These are phyloP conservation scores for Chrysoporthe deuterocubensis DNA, from an alignment of 2,329 filamentous ascomycete species.

Conservation along the genomic window DNA sequence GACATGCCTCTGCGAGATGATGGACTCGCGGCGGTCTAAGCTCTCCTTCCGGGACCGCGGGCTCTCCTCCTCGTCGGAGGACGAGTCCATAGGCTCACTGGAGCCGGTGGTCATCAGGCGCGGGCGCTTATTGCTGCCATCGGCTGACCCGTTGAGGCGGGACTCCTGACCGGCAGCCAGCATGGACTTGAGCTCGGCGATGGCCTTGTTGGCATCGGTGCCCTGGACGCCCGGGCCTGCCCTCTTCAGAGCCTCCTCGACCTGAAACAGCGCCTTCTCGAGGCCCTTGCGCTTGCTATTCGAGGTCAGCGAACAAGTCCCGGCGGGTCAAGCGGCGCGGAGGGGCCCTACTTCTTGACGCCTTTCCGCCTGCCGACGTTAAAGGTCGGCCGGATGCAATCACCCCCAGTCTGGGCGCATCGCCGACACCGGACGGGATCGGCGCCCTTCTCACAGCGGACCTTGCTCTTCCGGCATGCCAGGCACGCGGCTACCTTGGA, in stretches of 20 bases:
- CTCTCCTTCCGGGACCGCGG: constrained; percentile 18
- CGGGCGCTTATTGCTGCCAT: constrained; percentile 27
- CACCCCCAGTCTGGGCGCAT: constrained; percentile 59
- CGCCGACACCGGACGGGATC: constrained; percentile 61
- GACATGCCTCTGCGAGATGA: constrained; percentile 33
- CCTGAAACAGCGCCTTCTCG: constrained; percentile 74
- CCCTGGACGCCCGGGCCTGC: constrained; percentile 49
- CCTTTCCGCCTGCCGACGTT: constrained; percentile 75
- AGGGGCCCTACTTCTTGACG: constrained; percentile 68
- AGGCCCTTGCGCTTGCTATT: constrained; percentile 72
- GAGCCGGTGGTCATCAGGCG: constrained; percentile 33
- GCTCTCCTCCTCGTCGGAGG: constrained; percentile 38
- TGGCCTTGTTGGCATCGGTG: constrained; percentile 50
- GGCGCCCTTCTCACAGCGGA: constrained; percentile 64
- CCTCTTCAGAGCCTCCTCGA: constrained; percentile 69
- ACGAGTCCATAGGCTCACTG: constrained; percentile 37
- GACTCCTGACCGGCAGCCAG: constrained; percentile 38
- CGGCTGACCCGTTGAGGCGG: constrained; percentile 25
- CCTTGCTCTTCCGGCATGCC: constrained; percentile 69
- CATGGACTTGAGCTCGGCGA: constrained; percentile 48
- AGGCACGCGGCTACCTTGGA: constrained; percentile 59
- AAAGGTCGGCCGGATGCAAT: constrained; percentile 74
- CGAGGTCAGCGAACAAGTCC: background rate
- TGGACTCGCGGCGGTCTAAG: constrained; percentile 30
- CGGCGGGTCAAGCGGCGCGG: background rate